Percentiles rank a stretch among this genome's conserved stretches.
These are phyloP conservation scores for Borealophlyctis nickersoniae DNA, from an alignment of 192 early-diverging fungal species.

Conservation along the genomic window DNA sequence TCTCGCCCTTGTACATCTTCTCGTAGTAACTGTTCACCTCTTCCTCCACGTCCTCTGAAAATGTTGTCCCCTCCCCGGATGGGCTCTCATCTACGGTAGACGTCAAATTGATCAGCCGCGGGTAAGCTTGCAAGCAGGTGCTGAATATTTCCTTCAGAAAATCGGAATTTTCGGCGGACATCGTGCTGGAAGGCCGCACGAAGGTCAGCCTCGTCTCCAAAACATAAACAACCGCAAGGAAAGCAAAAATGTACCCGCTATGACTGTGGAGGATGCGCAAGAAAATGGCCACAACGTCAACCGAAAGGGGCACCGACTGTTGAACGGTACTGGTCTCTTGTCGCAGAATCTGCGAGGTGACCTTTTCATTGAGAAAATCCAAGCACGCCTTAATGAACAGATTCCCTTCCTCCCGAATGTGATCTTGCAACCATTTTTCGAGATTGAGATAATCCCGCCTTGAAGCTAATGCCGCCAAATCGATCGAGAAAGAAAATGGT, in stretches of 20 bases:
- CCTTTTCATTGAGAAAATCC: conserved; percentile 70
- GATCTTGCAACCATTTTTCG: conserved; percentile 82
- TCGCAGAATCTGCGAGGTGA: conserved; percentile 44
- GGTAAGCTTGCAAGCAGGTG: conserved; percentile 45
- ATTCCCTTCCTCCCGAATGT: conserved; percentile 60
- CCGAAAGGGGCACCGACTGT: conserved; percentile 53
- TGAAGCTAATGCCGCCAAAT: conserved; percentile 74
- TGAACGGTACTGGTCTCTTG: conserved; percentile 35
- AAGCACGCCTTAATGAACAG: conserved; percentile 68
- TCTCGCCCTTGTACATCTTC: conserved; percentile 72
- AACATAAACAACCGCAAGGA: no score
- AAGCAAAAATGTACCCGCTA: conserved; percentile 23
- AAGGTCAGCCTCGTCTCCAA: conserved; percentile 17
- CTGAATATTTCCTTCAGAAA: conserved; percentile 56
- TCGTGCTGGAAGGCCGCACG: conserved; percentile 35
- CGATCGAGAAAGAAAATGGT: conserved; percentile 69
- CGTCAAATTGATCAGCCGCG: conserved; percentile 28
- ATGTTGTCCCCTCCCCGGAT: conserved; percentile 31
- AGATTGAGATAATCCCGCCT: conserved; percentile 75
- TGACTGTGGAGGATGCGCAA: conserved; percentile 54
- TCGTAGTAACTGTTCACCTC: conserved; percentile 74
- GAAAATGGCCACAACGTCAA: conserved; percentile 67
- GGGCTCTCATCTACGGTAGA: conserved; percentile 24
- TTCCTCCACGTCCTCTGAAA: conserved; percentile 74
- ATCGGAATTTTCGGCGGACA: conserved; percentile 63